Evolutionary conservation across 1,284 basidiomycete species (phyloP), one percentile per base, ranked within the genome.

Genomic region (Cryptococcus hybrid): DNA sequence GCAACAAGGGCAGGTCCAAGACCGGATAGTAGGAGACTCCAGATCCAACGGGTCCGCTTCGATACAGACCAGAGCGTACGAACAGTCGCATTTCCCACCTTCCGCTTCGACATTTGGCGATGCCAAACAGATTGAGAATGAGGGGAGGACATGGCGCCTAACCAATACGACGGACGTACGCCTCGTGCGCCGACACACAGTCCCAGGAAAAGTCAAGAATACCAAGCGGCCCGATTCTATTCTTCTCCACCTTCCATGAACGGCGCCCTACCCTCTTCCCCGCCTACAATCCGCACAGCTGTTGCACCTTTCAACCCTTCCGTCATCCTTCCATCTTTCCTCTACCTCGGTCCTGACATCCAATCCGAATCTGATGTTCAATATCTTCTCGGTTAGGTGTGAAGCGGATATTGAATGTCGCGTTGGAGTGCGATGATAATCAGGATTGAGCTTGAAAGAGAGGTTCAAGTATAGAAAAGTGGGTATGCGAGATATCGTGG

Each of bases 401-500:
- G 54, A 88, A 85, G 70, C 82, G 91, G 47, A 91, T 98, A 58
- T 78, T 98, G 58, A 98, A 98, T 69, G 86, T 96, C 42, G 94
- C 94, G 5, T 82, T 84, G 35, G 95, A 98, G 75, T 94, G 92
- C 73, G 86, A 92, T 18, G 85, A 92, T 65, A 86, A 92, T 70
- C 85, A 87, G 56, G 86, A 0, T 77, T 93, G 58, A 78, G 80
- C 18, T 69, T 94, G 58, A 80, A 80, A 36, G 80, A 84, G 52
- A 80, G 81, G 30, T 95, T 97, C 71, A 84, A 84, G 61, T 96
- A 97, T 73, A 81, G 84, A 49, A 87, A 87, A 65, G 88, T 98
- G 40, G 89, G 92, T 2, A 92, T 98, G 89, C 82, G 90, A 64
- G 94, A 98, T 79, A 92, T 86, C 3, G 91, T 98, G 12, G 94